Conservation (phyloP, 176 grass and related monocot species). For the Triticum monococcum region DNA sequence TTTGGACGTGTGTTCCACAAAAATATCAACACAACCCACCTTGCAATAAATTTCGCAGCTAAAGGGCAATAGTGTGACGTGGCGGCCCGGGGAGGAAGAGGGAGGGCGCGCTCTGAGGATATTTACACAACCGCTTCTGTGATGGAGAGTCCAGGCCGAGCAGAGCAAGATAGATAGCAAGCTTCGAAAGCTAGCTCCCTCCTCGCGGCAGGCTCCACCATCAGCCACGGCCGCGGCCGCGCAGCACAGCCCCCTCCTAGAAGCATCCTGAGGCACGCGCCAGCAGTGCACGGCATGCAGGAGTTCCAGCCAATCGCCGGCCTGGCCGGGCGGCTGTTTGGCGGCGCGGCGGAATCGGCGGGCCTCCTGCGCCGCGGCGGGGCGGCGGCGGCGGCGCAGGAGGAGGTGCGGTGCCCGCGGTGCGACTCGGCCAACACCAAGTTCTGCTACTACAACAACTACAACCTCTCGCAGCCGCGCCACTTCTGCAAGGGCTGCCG, state of each 20-base stretch:
- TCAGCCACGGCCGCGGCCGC: neutral
- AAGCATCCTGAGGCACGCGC: slow-evolving; percentile 14
- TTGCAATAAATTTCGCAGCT: neutral
- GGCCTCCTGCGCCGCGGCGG: neutral
- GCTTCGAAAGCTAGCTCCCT: neutral
- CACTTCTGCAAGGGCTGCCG: slow-evolving; percentile 72
- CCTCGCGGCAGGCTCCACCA: neutral
- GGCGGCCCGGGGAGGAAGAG: neutral
- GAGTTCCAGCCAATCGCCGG: slow-evolving; percentile 35
- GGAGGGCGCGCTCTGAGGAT: neutral
- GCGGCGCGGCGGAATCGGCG: neutral
- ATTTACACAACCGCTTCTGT: neutral
- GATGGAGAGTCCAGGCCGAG: neutral
- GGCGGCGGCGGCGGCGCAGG: neutral
- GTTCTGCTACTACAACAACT: slow-evolving; percentile 86
- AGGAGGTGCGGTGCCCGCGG: slow-evolving; percentile 55
- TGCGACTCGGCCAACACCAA: slow-evolving; percentile 73
- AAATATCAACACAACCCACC: neutral
- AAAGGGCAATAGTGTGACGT: neutral
- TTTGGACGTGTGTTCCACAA: too few species aligned
- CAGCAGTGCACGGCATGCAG: slow-evolving; percentile 32
- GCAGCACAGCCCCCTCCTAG: neutral
- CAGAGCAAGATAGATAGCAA: neutral
- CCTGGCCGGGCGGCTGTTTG: slow-evolving; percentile 16
- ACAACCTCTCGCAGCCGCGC: slow-evolving; percentile 67